Conservation (phyloP, 495 filamentous ascomycete species). For the Neurospora sublineolata region DNA sequence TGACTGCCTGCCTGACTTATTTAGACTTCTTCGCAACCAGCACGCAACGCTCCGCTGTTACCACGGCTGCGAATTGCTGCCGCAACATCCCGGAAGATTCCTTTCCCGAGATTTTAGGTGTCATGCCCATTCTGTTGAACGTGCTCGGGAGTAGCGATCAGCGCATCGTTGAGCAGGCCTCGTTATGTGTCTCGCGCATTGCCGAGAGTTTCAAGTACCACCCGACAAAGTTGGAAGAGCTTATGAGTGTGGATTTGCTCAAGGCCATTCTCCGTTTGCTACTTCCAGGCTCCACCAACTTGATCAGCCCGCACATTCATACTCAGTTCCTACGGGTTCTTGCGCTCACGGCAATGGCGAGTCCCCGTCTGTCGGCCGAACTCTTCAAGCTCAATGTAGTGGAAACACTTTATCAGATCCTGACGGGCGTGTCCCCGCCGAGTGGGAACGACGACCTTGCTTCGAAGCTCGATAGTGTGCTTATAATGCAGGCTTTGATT, state of each 20-base stretch:
- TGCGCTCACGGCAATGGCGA: constrained; percentile 76
- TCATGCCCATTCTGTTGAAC: constrained; percentile 88
- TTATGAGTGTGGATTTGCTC: constrained; percentile 78
- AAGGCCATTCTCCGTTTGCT: constrained; percentile 81
- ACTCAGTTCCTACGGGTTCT: constrained; percentile 91
- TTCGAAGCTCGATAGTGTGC: constrained; percentile 88
- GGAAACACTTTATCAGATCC: constrained; percentile 93
- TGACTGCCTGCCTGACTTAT: constrained; percentile 87
- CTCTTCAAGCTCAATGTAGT: constrained; percentile 95
- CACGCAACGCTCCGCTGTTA: constrained; percentile 92
- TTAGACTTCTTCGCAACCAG: constrained; percentile 97
- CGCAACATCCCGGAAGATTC: constrained; percentile 90
- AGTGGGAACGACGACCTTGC: constrained; percentile 66
- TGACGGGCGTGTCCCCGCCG: constrained; percentile 91
- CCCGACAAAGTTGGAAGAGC: constrained; percentile 76
- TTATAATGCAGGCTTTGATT: constrained; percentile 97
- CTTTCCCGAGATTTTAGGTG: constrained; percentile 76
- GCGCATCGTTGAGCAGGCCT: constrained; percentile 92
- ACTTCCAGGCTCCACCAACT: constrained; percentile 86
- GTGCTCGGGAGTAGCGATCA: constrained; percentile 89
- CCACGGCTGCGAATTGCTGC: constrained; percentile 95
- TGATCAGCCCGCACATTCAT: constrained; percentile 91
- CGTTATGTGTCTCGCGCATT: constrained; percentile 90
- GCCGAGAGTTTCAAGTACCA: constrained; percentile 92
- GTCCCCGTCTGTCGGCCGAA: constrained; percentile 75